Percentiles rank a stretch among this genome's conserved stretches.
Conservation (phyloP, 352 stramenopile species). For the Phytophthora cryptogea region DNA sequence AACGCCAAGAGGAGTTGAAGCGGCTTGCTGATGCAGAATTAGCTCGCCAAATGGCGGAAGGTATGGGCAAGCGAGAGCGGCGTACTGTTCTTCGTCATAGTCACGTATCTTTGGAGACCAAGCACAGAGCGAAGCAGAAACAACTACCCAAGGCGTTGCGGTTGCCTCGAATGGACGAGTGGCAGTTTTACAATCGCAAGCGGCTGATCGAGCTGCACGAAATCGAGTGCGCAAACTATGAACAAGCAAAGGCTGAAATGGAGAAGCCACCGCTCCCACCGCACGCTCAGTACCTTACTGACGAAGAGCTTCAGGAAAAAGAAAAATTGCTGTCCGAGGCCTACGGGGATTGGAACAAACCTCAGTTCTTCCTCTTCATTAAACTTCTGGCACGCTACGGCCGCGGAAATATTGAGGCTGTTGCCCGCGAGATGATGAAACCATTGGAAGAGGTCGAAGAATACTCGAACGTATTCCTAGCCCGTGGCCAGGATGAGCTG, state of each 20-base stretch:
- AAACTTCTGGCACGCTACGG: constrained; percentile 84
- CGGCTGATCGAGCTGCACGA: constrained; percentile 83
- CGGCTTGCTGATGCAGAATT: constrained; percentile 84
- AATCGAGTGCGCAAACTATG: constrained; percentile 82
- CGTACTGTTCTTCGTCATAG: constrained; percentile 77
- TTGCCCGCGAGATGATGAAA: constrained; percentile 86
- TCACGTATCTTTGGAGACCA: constrained; percentile 47
- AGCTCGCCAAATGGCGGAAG: constrained; percentile 73
- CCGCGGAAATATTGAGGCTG: constrained; percentile 71
- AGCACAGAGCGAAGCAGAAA: constrained; percentile 72
- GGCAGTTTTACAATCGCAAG: constrained; percentile 88
- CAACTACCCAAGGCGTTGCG: constrained; percentile 80
- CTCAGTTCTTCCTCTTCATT: constrained; percentile 87
- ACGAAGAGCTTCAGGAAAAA: constrained; percentile 93
- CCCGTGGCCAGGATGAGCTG: constrained; percentile 71
- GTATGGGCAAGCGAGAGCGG: constrained; percentile 85
- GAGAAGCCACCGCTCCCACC: constrained; percentile 78
- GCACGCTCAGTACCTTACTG: constrained; percentile 78
- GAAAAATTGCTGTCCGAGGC: constrained; percentile 86
- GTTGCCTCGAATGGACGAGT: constrained; percentile 86
- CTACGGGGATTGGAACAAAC: constrained; percentile 89
- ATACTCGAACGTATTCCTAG: constrained; percentile 73
- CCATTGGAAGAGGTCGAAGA: constrained; percentile 74
- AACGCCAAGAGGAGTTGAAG: constrained; percentile 86
- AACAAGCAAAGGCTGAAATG: constrained; percentile 72